These are phyloP conservation scores for Sordariomycetes sp. DNA, from an alignment of 2,329 filamentous ascomycete genomes.

Conservation along the genomic window DNA sequence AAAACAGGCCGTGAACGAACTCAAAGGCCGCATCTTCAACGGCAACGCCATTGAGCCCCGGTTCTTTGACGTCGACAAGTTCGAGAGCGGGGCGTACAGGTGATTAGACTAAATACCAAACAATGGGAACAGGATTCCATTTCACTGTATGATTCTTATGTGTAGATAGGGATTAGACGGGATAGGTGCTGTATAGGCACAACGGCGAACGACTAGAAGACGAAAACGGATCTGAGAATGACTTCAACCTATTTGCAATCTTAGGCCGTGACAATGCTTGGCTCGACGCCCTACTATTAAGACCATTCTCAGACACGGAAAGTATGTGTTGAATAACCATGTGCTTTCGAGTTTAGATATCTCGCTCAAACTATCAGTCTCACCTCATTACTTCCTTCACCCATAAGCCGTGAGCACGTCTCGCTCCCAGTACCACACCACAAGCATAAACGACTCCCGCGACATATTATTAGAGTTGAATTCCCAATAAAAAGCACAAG, in stretches of 20 bases:
- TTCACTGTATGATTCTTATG: not conserved
- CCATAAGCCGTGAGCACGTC: not conserved
- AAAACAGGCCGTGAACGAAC: slow-evolving; percentile 68
- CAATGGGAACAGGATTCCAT: not conserved
- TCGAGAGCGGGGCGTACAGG: slow-evolving; percentile 54
- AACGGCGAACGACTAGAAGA: no score
- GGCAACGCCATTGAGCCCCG: slow-evolving; percentile 71
- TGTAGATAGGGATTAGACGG: not conserved
- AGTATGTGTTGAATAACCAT: not conserved
- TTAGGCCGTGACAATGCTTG: not conserved
- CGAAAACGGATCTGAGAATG: not conserved
- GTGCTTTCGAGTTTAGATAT: not conserved
- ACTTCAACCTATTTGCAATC: not conserved
- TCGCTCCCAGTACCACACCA: not conserved
- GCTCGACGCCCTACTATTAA: not conserved
- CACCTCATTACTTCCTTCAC: not conserved
- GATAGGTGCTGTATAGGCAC: no score
- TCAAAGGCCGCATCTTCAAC: slow-evolving; percentile 79
- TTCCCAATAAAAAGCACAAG: not conserved
- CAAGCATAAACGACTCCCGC: not conserved
- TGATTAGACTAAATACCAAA: slow-evolving; percentile 9
- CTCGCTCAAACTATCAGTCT: not conserved
- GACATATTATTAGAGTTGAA: not conserved
- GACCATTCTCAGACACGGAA: not conserved
- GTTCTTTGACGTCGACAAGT: slow-evolving; percentile 74